Conservation (phyloP, 768 basidiomycete genomes). For the Coprinopsis sp. region DNA sequence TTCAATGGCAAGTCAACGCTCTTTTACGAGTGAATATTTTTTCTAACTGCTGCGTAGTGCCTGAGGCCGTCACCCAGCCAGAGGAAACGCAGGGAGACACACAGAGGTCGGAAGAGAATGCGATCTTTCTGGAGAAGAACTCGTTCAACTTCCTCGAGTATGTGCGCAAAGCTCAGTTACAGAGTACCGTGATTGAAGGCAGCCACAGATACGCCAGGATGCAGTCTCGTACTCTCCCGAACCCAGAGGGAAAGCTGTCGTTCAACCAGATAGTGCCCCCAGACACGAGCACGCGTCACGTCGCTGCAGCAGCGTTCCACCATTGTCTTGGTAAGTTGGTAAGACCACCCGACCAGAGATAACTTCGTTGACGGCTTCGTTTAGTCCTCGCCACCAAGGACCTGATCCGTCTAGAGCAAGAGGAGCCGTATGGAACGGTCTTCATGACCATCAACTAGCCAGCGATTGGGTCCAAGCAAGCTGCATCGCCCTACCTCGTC, state of each 20-base stretch:
- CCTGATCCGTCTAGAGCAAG: slow-evolving; percentile 57
- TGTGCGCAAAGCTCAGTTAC: slow-evolving; percentile 4
- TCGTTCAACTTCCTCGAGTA: slow-evolving; percentile 81
- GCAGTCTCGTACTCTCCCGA: slow-evolving; percentile 60
- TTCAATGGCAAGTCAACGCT: slow-evolving; percentile 51
- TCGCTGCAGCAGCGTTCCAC: slow-evolving; percentile 80
- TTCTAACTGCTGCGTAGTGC: not conserved
- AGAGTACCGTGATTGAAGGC: slow-evolving; percentile 6
- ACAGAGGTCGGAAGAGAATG: slow-evolving; percentile 52
- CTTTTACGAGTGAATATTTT: not conserved
- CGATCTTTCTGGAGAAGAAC: slow-evolving; percentile 64
- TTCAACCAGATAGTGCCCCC: slow-evolving; percentile 68
- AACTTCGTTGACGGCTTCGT: slow-evolving; percentile 3
- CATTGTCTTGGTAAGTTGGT: slow-evolving; percentile 68
- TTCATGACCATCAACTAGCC: slow-evolving; percentile 28
- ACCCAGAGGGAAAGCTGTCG: slow-evolving; percentile 38
- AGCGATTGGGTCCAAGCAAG: too few relatives aligned
- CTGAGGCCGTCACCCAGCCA: slow-evolving; percentile 12
- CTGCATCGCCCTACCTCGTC: too few relatives aligned
- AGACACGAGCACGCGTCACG: slow-evolving; percentile 63
- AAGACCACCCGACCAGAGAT: not conserved
- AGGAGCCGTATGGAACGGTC: slow-evolving; percentile 54
- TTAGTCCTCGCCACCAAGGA: slow-evolving; percentile 76
- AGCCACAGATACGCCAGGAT: slow-evolving; percentile 65
- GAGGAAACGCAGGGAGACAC: slow-evolving; percentile 32